Conservation (phyloP, 371 early-diverging fungal genomes). For the Lichtheimia ramosa region DNA sequence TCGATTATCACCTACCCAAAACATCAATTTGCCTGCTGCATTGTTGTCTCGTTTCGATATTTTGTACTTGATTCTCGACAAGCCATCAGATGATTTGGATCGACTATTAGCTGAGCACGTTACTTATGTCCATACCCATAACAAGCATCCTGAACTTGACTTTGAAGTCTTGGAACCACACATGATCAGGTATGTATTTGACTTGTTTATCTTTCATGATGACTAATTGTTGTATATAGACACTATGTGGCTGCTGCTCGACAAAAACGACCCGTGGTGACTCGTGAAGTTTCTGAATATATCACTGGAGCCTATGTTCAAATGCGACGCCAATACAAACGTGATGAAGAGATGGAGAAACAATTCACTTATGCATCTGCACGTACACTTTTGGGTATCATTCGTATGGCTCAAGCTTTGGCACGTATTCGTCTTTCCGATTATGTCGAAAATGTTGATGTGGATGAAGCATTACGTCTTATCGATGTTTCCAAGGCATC, state of each 20-base stretch:
- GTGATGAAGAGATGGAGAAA: constrained; percentile 59
- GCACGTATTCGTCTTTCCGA: constrained; percentile 88
- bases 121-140: constrained; percentile 87
- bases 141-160: constrained; percentile 72
- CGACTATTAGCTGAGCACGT: constrained; percentile 87
- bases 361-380: constrained; percentile 69
- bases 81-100: constrained; percentile 74
- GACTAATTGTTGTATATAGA: constrained; percentile 35
- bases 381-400: constrained; percentile 88
- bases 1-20: constrained; percentile 78
- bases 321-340: constrained; percentile 73
- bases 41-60: constrained; percentile 98
- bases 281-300: constrained; percentile 77
- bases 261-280: constrained; percentile 71
- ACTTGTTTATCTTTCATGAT: not conserved
- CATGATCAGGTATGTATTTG: constrained; percentile 58
- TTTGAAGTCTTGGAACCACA: constrained; percentile 65
- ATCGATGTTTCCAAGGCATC: constrained; percentile 85
- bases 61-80: constrained; percentile 88
- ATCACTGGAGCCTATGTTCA: constrained; percentile 89
- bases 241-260: constrained; percentile 89
- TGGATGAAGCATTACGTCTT: constrained; percentile 94
- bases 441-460: constrained; percentile 81
- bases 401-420: constrained; percentile 89
- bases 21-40: constrained; percentile 96